Evolutionary conservation across 129 eudicot species (phyloP).

Genomic region (Saussurea involucrata): DNA sequence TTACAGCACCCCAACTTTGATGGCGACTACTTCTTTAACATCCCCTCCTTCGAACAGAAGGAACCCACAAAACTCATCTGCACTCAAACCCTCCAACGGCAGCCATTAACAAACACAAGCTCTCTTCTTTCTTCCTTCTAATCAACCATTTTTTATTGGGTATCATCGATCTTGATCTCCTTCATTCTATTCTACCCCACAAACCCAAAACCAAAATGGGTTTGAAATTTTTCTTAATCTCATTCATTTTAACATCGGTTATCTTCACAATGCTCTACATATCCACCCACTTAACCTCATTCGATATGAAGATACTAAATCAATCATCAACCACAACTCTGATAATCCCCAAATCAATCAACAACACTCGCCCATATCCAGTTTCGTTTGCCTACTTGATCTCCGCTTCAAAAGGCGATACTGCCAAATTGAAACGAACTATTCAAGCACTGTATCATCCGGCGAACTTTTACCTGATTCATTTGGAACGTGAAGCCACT

Average conservation of each 20-base stretch:
- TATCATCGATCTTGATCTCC: neutral
- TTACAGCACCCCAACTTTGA: slow-evolving; percentile 23
- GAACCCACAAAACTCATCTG: slow-evolving; percentile 27
- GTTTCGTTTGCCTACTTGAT: slow-evolving; percentile 89
- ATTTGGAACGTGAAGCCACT: slow-evolving; percentile 64
- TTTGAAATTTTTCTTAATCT: slow-evolving; percentile 37
- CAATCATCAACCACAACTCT: slow-evolving; percentile 37
- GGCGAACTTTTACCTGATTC: slow-evolving; percentile 62
- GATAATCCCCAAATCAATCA: slow-evolving; percentile 30
- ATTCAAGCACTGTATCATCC: slow-evolving; percentile 79
- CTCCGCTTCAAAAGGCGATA: slow-evolving; percentile 85
- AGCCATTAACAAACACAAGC: neutral
- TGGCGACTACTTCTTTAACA: neutral
- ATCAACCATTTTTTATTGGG: neutral
- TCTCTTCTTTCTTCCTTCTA: neutral
- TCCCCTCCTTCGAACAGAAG: slow-evolving; percentile 6
- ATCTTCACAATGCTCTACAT: slow-evolving; percentile 50
- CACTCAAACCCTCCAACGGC: neutral
- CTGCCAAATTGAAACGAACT: slow-evolving; percentile 56
- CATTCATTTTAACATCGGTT: slow-evolving; percentile 53
- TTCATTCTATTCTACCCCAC: neutral
- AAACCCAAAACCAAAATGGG: slow-evolving; percentile 36
- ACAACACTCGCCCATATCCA: slow-evolving; percentile 39
- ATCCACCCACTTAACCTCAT: slow-evolving; percentile 41
- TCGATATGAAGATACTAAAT: slow-evolving; percentile 8